phyloP scores from a whole-genome alignment of 2,329 filamentous ascomycete genomes.

The Nannizziopsis barbatae region DNA sequence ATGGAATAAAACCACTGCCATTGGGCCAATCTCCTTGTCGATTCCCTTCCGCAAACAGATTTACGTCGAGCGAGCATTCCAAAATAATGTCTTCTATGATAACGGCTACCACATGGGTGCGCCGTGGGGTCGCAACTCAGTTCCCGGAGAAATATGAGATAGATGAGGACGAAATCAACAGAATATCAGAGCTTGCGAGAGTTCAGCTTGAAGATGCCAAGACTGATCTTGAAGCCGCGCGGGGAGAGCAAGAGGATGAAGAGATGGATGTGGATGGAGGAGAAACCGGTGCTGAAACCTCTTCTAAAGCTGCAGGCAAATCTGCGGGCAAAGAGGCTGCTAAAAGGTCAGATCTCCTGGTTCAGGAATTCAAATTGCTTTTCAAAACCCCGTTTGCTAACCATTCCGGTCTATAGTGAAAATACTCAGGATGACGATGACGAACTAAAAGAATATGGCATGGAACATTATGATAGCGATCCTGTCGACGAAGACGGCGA shows the following conservation, averaged over 20 bases:
- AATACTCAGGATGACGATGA: conserved; percentile 57
- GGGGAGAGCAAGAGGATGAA: conserved; percentile 30
- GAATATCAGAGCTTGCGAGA: conserved; percentile 63
- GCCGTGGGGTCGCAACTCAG: conserved; percentile 62
- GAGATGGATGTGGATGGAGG: conserved; percentile 28
- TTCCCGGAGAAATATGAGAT: conserved; percentile 66
- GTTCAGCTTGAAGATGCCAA: conserved; percentile 84
- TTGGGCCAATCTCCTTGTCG: no score
- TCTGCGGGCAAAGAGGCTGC: conserved; percentile 16
- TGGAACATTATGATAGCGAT: conserved; percentile 91
- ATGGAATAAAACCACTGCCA: no score
- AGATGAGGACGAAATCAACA: conserved; percentile 62
- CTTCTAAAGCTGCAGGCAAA: conserved; percentile 19
- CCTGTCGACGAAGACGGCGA: conserved; percentile 55
- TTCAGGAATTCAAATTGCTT: background rate
- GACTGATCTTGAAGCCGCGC: conserved; percentile 67
- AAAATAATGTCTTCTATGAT: conserved; percentile 51
- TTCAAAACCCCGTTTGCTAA: background rate
- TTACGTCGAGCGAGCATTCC: background rate
- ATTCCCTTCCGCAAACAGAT: background rate
- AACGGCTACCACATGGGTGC: conserved; percentile 64
- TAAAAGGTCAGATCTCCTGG: conserved; percentile 13
- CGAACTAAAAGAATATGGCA: conserved; percentile 83
- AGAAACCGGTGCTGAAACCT: conserved; percentile 18
- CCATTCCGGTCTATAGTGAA: background rate